Conservation (phyloP, 495 filamentous ascomycete species). For the Podospora sp. region DNA sequence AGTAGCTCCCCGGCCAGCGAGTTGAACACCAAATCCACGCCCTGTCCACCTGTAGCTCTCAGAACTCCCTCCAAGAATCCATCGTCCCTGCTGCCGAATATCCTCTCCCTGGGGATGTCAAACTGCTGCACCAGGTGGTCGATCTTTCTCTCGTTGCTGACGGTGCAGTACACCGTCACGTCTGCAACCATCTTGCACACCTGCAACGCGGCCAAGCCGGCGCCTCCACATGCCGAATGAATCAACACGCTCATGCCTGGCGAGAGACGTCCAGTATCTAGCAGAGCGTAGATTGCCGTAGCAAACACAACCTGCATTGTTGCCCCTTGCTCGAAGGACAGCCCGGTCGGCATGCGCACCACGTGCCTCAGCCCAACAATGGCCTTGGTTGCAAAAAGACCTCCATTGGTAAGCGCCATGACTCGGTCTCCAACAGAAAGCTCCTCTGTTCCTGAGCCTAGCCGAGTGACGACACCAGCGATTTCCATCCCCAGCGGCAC, state of each 20-base stretch:
- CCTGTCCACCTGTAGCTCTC: conserved; percentile 45
- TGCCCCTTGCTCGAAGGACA: conserved; percentile 33
- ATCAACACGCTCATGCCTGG: conserved; percentile 51
- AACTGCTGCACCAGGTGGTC: conserved; percentile 40
- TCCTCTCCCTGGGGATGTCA: conserved; percentile 42
- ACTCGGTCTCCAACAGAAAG: background rate
- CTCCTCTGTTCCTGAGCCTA: conserved; percentile 41
- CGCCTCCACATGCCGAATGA: conserved; percentile 49
- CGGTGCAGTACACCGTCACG: conserved; percentile 46
- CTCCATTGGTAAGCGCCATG: background rate
- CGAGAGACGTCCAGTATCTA: conserved; percentile 26
- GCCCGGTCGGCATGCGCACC: conserved; percentile 21
- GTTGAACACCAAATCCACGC: conserved; percentile 58
- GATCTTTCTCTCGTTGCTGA: conserved; percentile 45
- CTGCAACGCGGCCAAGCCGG: conserved; percentile 54
- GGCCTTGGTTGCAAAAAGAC: background rate
- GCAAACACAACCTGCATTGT: conserved; percentile 43
- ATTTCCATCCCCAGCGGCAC: background rate
- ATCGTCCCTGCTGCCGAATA: conserved; percentile 37
- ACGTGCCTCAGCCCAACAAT: background rate
- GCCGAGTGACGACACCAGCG: conserved; percentile 45
- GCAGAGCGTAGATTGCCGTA: conserved; percentile 38
- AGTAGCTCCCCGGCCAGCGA: conserved; percentile 55
- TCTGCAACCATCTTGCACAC: conserved; percentile 24
- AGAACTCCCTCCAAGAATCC: conserved; percentile 46